Evolutionary conservation across 139 green algal species (phyloP), one percentile per base, ranked within the genome.

Genomic region (Volvox reticuliferus): DNA sequence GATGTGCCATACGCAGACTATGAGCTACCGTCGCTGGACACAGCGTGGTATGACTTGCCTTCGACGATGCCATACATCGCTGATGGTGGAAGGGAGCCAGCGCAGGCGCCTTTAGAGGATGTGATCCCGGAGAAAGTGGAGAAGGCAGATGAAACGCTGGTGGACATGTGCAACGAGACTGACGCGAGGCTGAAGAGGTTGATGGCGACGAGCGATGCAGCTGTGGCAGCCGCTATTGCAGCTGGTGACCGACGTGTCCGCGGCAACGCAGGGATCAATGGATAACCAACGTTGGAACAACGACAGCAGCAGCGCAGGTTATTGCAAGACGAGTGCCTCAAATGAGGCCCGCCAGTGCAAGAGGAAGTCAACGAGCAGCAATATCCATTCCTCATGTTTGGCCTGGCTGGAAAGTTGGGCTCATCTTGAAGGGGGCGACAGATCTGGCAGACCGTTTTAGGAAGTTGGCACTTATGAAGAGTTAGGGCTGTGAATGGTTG

Each of bases 1-100:
- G 37, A 69, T 17, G 37, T 85, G 79, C 79, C 79, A 28, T 85
- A 85, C 79, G 24, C 79, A 14, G 79, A 85, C 22, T 85, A 85
- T 50, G 44, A 35, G 20, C 79, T 55, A 6, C 28, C 85, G 62
- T 36, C 81, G 79, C 32, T 35, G 20, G 36, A 26, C 2, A 30
- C 55, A 20, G 32, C 21, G 71, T 14, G 71, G 16, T 30, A 36
- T 32, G 71, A 79, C 71, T 30, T 79, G 71, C 71, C 71, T 14
- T 30, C 71, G 14, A 20, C 71, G 21, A 20, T 20, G 71, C 82
- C 89, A 32, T 78, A 85, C 81, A 71, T 82, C 12, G 44, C 78
- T 22, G 76, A 79, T 50, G 79, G 44, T 22, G 77, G 35, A 18
- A 63, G 61, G 33, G 37, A 86, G 37, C 50, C 79, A 18, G 35